Percentiles rank a stretch among this genome's conserved stretches.
Evolutionary conservation across 495 filamentous ascomycete genomes (phyloP).

Genomic region (Geopyxis carbonaria): DNA sequence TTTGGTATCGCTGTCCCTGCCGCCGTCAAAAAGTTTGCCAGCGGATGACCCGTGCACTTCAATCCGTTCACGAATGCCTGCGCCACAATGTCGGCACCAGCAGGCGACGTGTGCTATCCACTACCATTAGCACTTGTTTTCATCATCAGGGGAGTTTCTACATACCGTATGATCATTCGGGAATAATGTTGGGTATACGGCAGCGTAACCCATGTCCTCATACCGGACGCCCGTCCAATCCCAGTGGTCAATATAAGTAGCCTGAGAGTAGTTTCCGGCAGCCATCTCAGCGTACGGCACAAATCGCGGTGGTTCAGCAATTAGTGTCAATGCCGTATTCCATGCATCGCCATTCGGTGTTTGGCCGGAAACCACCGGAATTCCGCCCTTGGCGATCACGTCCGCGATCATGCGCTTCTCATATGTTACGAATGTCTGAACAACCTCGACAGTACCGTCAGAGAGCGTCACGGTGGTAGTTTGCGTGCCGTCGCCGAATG

Average conservation of each 20-base stretch:
- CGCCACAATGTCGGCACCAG: conserved; percentile 40
- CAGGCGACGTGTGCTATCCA: conserved; percentile 44
- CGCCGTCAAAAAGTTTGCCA: conserved; percentile 21
- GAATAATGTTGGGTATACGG: conserved; percentile 32
- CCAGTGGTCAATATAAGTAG: conserved; percentile 44
- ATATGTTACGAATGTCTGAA: conserved; percentile 23
- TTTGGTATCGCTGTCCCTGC: conserved; percentile 13
- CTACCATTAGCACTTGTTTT: no score
- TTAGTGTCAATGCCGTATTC: conserved; percentile 33
- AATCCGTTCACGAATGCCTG: conserved; percentile 47
- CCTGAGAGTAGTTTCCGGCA: conserved; percentile 28
- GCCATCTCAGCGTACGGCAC: conserved; percentile 40
- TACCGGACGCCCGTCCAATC: conserved; percentile 38
- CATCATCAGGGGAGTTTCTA: no score
- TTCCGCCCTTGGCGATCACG: conserved; percentile 41
- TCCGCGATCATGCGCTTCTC: conserved; percentile 23
- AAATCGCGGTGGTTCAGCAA: conserved; percentile 27
- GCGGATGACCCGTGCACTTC: conserved; percentile 24
- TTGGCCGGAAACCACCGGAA: conserved; percentile 42
- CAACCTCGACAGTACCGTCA: conserved; percentile 17
- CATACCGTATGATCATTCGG: conserved; percentile 50
- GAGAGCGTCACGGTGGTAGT: conserved; percentile 14
- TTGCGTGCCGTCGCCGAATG: conserved; percentile 9
- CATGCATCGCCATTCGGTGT: conserved; percentile 47
- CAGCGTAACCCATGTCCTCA: conserved; percentile 31